Evolutionary conservation across 2,329 filamentous ascomycete species (phyloP).

Genomic region (Paracorniculantispora psalliotae): DNA sequence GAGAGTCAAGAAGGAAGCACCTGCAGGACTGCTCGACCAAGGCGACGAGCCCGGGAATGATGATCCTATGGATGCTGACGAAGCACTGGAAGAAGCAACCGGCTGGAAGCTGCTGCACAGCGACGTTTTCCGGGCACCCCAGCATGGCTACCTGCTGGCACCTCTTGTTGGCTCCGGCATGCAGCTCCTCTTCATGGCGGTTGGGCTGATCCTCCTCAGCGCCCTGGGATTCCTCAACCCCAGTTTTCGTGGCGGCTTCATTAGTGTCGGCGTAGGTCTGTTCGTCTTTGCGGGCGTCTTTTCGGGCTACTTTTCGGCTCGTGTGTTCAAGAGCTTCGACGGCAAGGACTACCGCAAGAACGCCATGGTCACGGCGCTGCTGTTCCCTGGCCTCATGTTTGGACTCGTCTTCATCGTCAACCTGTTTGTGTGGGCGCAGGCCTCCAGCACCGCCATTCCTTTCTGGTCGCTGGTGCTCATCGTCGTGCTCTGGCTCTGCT

Average conservation of each 20-base stretch:
- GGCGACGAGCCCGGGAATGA: constrained; percentile 49
- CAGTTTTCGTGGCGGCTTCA: constrained; percentile 83
- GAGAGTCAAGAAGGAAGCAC: constrained; percentile 52
- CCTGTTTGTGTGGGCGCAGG: constrained; percentile 85
- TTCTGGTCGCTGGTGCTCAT: constrained; percentile 73
- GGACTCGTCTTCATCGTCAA: constrained; percentile 73
- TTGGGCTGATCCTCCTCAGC: constrained; percentile 66
- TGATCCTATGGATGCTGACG: constrained; percentile 53
- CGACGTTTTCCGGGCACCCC: constrained; percentile 78
- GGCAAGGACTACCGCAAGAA: constrained; percentile 72
- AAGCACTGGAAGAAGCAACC: constrained; percentile 69
- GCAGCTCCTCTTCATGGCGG: constrained; percentile 78
- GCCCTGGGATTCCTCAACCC: constrained; percentile 77
- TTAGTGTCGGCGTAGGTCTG: constrained; percentile 76
- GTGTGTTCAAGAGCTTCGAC: constrained; percentile 79
- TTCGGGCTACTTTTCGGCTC: constrained; percentile 81
- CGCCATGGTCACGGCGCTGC: constrained; percentile 66
- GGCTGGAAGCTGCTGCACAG: constrained; percentile 86
- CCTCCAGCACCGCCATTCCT: constrained; percentile 80
- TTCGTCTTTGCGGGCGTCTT: constrained; percentile 81
- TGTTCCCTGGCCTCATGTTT: constrained; percentile 77
- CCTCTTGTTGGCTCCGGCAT: constrained; percentile 80
- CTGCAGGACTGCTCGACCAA: constrained; percentile 56
- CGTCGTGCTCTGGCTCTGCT: constrained; percentile 73
- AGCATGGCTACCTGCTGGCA: constrained; percentile 66